Percentiles rank a stretch among this genome's conserved stretches.
phyloP scores from a whole-genome alignment of 345 rosid genomes.

The Euclidium syriacum region DNA sequence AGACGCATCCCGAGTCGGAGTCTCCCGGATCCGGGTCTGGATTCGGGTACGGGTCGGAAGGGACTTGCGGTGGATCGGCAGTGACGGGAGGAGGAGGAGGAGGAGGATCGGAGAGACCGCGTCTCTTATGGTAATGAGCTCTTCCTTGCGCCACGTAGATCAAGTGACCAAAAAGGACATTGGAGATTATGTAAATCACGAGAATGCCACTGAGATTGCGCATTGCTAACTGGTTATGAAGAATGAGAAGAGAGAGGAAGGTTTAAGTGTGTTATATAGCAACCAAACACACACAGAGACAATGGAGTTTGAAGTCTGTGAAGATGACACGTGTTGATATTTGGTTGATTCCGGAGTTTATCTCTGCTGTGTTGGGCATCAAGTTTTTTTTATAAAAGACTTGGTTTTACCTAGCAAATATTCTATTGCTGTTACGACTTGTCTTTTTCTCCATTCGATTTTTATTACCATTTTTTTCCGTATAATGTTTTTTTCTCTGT shows the following conservation, averaged over 20 bases:
- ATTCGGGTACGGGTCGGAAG: constrained; percentile 64
- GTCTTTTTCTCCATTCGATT: constrained; percentile 2
- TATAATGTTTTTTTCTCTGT: neutral
- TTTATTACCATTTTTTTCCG: neutral
- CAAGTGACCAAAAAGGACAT: constrained; percentile 17
- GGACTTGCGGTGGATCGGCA: constrained; percentile 39
- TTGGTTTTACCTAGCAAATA: constrained; percentile 12
- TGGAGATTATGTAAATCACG: constrained; percentile 19
- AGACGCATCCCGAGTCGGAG: constrained; percentile 32
- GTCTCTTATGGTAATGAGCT: constrained; percentile 61
- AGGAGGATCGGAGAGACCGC: constrained; percentile 22
- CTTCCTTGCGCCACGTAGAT: constrained; percentile 43
- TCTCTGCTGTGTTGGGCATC: constrained; percentile 13
- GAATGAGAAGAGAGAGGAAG: constrained; percentile 13
- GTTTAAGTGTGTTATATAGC: constrained; percentile 33
- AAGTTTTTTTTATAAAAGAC: constrained; percentile 9
- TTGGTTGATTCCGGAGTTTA: constrained; percentile 32
- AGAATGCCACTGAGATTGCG: constrained; percentile 14
- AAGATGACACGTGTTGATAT: constrained; percentile 41
- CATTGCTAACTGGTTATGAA: constrained; percentile 17
- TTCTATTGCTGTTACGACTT: constrained; percentile 7
- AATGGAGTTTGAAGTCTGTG: constrained; percentile 9
- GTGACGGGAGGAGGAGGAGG: constrained; percentile 22
- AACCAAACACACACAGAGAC: neutral
- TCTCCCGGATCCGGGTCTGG: constrained; percentile 34